Percentiles rank a stretch among this genome's conserved stretches.
These are phyloP conservation scores for Entophlyctis luteolus DNA, from an alignment of 192 early-diverging fungal genomes.

Conservation along the genomic window DNA sequence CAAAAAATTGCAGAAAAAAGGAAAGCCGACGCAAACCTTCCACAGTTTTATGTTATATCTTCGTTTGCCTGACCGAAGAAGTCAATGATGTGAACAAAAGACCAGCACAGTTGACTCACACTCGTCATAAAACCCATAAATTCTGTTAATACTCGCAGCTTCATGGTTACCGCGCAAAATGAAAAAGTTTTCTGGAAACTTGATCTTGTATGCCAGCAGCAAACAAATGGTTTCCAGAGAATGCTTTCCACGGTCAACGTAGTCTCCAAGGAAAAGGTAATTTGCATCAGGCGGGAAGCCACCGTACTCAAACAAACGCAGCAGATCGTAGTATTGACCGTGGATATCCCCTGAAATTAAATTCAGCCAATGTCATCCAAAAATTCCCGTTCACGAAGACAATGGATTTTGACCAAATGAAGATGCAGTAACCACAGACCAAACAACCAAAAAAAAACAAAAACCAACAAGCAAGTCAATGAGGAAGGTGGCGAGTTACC, in stretches of 20 bases:
- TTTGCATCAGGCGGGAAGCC: conserved; percentile 95
- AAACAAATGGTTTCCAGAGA: conserved; percentile 97
- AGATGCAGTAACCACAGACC: too few relatives aligned
- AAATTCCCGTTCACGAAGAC: too few relatives aligned
- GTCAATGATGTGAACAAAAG: background rate
- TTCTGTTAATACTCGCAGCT: conserved; percentile 92
- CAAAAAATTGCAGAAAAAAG: too few relatives aligned
- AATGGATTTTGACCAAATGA: too few relatives aligned
- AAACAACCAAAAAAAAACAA: too few relatives aligned
- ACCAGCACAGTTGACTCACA: conserved; percentile 51
- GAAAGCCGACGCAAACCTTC: conserved; percentile 67
- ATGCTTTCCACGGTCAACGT: conserved; percentile 97
- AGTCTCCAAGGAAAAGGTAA: conserved; percentile 96
- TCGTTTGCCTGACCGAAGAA: conserved; percentile 67
- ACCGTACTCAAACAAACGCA: conserved; percentile 92
- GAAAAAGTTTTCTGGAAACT: conserved; percentile 99
- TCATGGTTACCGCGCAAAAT: conserved; percentile 98
- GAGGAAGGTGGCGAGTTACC: conserved; percentile 52
- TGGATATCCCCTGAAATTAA: conserved; percentile 68
- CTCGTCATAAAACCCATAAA: conserved; percentile 98
- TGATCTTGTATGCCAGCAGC: conserved; percentile 97
- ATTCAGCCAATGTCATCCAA: background rate
- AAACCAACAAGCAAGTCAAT: too few relatives aligned
- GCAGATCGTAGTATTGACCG: conserved; percentile 95
- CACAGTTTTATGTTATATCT: conserved; percentile 97